Base-by-base conservation (phyloP, 1,284 basidiomycete genomes). In the Fomes fomentarius region DNA sequence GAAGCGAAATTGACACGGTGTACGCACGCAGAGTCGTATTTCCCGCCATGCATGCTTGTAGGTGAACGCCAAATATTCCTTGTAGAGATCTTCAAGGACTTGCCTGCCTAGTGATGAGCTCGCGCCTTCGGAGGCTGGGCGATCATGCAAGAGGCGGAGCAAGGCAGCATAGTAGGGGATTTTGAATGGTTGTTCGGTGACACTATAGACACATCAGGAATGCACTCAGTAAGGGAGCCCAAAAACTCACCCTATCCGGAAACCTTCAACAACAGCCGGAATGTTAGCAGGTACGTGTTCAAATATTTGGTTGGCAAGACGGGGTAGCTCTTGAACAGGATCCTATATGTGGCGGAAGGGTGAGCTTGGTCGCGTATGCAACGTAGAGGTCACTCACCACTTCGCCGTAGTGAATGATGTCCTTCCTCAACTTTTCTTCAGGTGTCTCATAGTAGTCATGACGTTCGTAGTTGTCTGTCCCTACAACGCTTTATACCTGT, bases 111-210 rank as follows among this genome's bases (percentile, higher is more conserved):
- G 69, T 0, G 84, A 76, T 2, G 51, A 31, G 8, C 37, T 49
- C 24, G 61, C 63, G 38, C 48, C 63, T 37, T 68, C 67, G 1
- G 61, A 60, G 6, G 65, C 66, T 22, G 66, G 58, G 28, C 69
- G 70, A 60, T 84, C 83, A 66, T 83, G 83, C 47, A 96, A 76
- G 37, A 85, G 74, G 30, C 87, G 80, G 31, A 96, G 79, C n/a
- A 96, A 73, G 10, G 91, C 83, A 11, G 91, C 92, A 71, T 94
- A 94, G 68, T 88, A 91, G 0, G 92, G 89, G 43, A 92, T 89
- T 76, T 98, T 98, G 77, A 85, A 94, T 0, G 94, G 94, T 64
- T 96, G 87, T 71, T 97, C 93, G 0, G 89, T 93, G 44, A 96
- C 82, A 25, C 87, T 87, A 33, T 2, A 19, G 11, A 4, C 14